Conservation (phyloP, 768 basidiomycete species). For the Clathrus columnatus region DNA sequence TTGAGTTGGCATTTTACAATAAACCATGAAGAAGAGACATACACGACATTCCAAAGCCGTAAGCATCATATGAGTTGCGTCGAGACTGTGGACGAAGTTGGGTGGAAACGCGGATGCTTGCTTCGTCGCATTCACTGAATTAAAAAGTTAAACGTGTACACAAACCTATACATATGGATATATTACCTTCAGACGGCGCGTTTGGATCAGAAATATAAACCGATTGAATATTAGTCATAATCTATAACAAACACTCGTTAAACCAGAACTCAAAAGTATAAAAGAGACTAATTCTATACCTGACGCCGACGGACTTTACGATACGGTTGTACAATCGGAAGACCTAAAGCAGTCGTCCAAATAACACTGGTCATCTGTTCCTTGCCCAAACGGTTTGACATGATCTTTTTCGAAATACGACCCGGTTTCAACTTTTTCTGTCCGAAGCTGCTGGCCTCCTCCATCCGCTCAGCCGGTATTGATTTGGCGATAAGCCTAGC, state of each 20-base stretch:
- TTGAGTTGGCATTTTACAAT: conserved; percentile 5
- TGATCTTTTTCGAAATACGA: conserved; percentile 10
- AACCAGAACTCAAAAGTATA: neutral
- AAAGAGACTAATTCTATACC: conserved; percentile 13
- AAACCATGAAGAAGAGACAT: conserved; percentile 5
- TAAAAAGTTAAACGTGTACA: conserved; percentile 1
- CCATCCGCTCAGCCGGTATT: conserved; percentile 62
- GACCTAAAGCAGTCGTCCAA: conserved; percentile 93
- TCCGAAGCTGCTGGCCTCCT: conserved; percentile 27
- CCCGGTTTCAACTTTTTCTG: conserved; percentile 6
- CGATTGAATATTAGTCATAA: conserved; percentile 76
- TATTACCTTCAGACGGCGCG: conserved; percentile 52
- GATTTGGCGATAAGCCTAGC: conserved; percentile 83
- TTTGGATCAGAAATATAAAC: conserved; percentile 88
- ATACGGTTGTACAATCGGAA: conserved; percentile 96
- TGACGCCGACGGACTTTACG: conserved; percentile 76
- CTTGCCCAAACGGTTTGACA: conserved; percentile 45
- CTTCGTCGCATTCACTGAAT: conserved; percentile 65
- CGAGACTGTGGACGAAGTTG: conserved; percentile 95
- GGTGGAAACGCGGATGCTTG: conserved; percentile 98
- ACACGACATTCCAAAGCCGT: conserved; percentile 87
- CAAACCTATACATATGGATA: neutral
- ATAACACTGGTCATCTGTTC: conserved; percentile 94
- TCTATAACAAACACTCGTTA: conserved; percentile 18
- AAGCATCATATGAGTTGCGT: conserved; percentile 98